A percentile compares a stretch with the other conserved stretches of the same genome.
These are phyloP conservation scores for Fraxinus excelsior DNA, from an alignment of 257 asterid species.

Conservation along the genomic window DNA sequence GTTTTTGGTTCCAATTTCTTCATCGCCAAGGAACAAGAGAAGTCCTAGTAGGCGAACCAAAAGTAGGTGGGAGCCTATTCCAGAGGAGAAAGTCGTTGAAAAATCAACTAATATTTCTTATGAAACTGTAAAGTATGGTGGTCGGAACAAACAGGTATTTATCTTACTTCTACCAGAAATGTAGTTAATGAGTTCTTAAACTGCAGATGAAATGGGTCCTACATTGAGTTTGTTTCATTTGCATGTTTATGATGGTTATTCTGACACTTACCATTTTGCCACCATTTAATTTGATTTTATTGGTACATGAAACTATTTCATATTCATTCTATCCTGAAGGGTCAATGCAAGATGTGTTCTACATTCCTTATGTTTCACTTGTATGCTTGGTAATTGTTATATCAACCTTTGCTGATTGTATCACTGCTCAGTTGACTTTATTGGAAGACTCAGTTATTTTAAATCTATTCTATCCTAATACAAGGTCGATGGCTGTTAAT, in stretches of 20 bases:
- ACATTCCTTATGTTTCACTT: neutral
- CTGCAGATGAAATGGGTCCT: neutral
- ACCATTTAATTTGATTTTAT: constrained; percentile 1
- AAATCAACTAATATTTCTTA: constrained; percentile 45
- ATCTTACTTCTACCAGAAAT: neutral
- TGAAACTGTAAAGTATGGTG: constrained; percentile 57
- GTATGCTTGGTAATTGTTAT: constrained; percentile 8
- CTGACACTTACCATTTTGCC: constrained; percentile 16
- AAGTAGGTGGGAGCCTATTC: constrained; percentile 98
- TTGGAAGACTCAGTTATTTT: constrained; percentile 2
- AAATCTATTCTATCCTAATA: neutral
- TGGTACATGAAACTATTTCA: constrained; percentile 6
- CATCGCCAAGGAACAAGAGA: constrained; percentile 55
- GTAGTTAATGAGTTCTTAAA: neutral
- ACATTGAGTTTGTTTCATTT: neutral
- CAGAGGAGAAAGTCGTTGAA: constrained; percentile 62
- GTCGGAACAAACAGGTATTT: constrained; percentile 84
- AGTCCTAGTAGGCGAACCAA: constrained; percentile 86
- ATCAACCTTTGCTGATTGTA: constrained; percentile 13
- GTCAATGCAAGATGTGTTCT: neutral
- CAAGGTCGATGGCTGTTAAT: neutral
- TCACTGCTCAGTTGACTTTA: constrained; percentile 1
- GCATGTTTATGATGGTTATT: neutral
- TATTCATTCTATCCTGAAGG: neutral
- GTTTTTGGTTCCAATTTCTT: constrained; percentile 46